Conservation (phyloP, 768 basidiomycete genomes). For the Lepiota brunneoincarnata region DNA sequence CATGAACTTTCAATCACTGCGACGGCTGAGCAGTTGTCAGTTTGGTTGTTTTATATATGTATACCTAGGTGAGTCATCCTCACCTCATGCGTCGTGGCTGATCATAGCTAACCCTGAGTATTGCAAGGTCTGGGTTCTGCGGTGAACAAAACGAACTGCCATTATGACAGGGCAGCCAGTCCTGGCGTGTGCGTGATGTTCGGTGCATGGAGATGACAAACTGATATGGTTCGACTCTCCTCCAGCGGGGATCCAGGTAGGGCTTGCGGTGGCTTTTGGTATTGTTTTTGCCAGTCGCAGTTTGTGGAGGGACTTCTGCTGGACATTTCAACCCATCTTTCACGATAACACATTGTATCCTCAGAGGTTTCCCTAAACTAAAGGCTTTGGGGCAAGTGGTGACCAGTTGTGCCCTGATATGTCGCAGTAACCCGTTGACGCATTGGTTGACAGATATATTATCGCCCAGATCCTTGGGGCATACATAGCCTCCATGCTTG, state of each 20-base stretch:
- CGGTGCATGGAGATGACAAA: no score
- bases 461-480: slow-evolving; percentile 19
- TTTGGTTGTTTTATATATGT: not conserved
- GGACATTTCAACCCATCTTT: slow-evolving; percentile 16
- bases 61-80: not conserved
- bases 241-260: not conserved
- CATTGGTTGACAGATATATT: slow-evolving; percentile 12
- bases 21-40: not conserved
- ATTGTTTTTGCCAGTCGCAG: slow-evolving; percentile 12
- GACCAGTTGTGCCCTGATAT: not conserved
- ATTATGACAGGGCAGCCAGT: not conserved
- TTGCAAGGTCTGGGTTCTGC: not conserved
- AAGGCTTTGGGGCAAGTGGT: slow-evolving; percentile 12
- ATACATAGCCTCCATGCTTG: slow-evolving; percentile 14
- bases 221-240: no score
- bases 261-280: slow-evolving; percentile 12
- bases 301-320: slow-evolving; percentile 13
- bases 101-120: not conserved
- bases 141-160: not conserved
- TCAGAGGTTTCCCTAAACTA: slow-evolving; percentile 12
- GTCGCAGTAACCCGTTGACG: not conserved
- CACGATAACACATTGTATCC: slow-evolving; percentile 12
- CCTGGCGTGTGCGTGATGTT: not conserved
- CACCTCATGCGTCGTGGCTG: not conserved
- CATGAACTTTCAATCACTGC: not conserved